A percentile compares a stretch with the other conserved stretches of the same genome.
Evolutionary conservation across 129 eudicot genomes (phyloP).

Genomic region (Rutidosis leptorrhynchoides): DNA sequence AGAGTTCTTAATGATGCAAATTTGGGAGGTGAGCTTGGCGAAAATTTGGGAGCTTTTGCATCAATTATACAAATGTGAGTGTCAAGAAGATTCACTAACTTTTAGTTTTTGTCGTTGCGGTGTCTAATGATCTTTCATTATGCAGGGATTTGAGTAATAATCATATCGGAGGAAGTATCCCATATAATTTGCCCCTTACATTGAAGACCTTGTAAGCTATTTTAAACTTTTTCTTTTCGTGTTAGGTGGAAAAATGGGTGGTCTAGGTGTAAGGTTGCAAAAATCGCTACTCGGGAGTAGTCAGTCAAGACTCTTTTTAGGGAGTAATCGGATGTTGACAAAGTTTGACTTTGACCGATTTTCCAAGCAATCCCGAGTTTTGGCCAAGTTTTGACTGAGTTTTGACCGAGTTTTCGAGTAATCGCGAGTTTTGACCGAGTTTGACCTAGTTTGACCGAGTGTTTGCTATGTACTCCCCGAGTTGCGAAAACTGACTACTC

Average conservation of each 20-base stretch:
- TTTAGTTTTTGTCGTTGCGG: not conserved
- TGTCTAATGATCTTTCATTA: not conserved
- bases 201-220: slow-evolving; percentile 60
- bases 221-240: not conserved
- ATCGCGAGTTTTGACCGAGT: too few relatives aligned
- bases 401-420: too few relatives aligned
- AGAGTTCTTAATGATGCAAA: slow-evolving; percentile 58
- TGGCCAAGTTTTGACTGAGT: too few relatives aligned
- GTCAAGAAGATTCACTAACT: not conserved
- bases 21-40: slow-evolving; percentile 61
- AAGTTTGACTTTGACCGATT: too few relatives aligned
- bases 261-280: too few relatives aligned
- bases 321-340: too few relatives aligned
- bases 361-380: too few relatives aligned
- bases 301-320: too few relatives aligned
- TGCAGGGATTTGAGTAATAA: slow-evolving; percentile 73
- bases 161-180: slow-evolving; percentile 73
- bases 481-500: too few relatives aligned
- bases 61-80: slow-evolving; percentile 71
- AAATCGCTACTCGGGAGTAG: too few relatives aligned
- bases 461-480: too few relatives aligned
- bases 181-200: slow-evolving; percentile 60
- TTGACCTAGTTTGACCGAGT: too few relatives aligned
- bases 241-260: not conserved
- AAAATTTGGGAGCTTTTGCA: slow-evolving; percentile 46